phyloP scores from a whole-genome alignment of 2,329 filamentous ascomycete genomes.

The Septoria linicola region DNA sequence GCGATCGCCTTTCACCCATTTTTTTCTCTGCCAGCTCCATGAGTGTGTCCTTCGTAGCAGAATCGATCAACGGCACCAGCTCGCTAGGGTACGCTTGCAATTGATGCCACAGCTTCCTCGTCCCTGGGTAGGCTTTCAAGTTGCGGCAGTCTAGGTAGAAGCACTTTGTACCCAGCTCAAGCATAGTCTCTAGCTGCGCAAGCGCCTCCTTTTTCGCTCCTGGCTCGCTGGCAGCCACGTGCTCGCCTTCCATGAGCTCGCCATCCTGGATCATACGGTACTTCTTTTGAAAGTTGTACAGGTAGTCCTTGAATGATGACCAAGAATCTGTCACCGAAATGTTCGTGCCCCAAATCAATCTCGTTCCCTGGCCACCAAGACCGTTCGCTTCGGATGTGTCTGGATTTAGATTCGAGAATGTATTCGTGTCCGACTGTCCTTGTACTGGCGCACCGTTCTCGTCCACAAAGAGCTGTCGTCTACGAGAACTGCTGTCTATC shows the following conservation, averaged over 20 bases:
- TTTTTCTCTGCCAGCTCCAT: constrained; percentile 81
- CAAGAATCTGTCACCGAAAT: constrained; percentile 90
- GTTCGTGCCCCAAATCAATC: constrained; percentile 95
- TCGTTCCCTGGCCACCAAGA: constrained; percentile 76
- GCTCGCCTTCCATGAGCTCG: constrained; percentile 69
- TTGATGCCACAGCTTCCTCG: constrained; percentile 92
- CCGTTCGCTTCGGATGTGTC: constrained; percentile 89
- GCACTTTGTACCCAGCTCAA: constrained; percentile 76
- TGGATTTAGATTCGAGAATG: constrained; percentile 69
- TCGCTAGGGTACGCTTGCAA: constrained; percentile 91
- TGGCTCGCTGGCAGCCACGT: constrained; percentile 63
- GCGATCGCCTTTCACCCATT: constrained; percentile 61
- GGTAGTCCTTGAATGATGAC: constrained; percentile 83
- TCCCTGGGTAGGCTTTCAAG: constrained; percentile 87
- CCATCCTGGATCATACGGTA: constrained; percentile 91
- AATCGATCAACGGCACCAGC: constrained; percentile 95
- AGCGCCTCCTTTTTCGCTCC: constrained; percentile 77
- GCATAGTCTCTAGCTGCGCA: constrained; percentile 84
- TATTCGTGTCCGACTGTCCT: constrained; percentile 57
- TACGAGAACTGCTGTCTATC: constrained; percentile 53
- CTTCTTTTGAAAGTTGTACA: constrained; percentile 87
- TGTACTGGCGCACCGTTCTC: constrained; percentile 61
- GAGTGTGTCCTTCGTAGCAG: constrained; percentile 89
- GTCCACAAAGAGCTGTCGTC: constrained; percentile 63
- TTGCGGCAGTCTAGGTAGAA: constrained; percentile 88